Evolutionary conservation across 805 yeast species (phyloP), one percentile per base, ranked within the genome.

Genomic region (Lipomyces sp.): DNA sequence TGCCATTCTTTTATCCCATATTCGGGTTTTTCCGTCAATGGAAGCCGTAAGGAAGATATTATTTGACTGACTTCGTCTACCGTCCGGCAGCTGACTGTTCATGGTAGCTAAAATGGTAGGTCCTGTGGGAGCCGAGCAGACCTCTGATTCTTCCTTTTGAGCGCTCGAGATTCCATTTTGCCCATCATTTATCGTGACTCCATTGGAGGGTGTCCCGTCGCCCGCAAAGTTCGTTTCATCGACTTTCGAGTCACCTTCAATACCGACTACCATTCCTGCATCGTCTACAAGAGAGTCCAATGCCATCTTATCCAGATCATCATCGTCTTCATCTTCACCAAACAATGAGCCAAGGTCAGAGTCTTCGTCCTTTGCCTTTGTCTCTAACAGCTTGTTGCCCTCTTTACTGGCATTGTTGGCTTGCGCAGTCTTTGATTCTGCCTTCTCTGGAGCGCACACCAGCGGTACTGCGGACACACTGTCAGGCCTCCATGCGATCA

Each of bases 1-100:
- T 13, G 78, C 74, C 1, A 79, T 76, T 65, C 99, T 82, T 3
- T 83, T 78, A 76, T 95, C 99, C 97, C 97, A 93, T 3, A 95
- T 77, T 67, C 85, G 86, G 1, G 93, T 76, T 0, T 87, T 81
- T 4, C 99, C 99, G 75, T 93, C 95, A 62, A 92, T 86, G 6
- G 92, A 85, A 0, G 97, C 87, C 0, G 96, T 83, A 80, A 92
- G 77, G 75, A 95, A 91, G 1, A 90, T 81, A 57, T 82, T 79
- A 50, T 85, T 79, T 6, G 76, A 71, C 57, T 65, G 67, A 37
- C 34, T 32, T 15, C 37, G 53, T n/a, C 64, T 66, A 11, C 51
- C 29, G 3, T 57, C 58, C 4, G 55, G 63, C 30, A 55, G 10
- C 33, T 51, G 48, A 42, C 48, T 8, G 7, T 42, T n/a, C 24